Conservation (phyloP, 139 green algal species). For the Deuterostichococcus epilithicus region DNA sequence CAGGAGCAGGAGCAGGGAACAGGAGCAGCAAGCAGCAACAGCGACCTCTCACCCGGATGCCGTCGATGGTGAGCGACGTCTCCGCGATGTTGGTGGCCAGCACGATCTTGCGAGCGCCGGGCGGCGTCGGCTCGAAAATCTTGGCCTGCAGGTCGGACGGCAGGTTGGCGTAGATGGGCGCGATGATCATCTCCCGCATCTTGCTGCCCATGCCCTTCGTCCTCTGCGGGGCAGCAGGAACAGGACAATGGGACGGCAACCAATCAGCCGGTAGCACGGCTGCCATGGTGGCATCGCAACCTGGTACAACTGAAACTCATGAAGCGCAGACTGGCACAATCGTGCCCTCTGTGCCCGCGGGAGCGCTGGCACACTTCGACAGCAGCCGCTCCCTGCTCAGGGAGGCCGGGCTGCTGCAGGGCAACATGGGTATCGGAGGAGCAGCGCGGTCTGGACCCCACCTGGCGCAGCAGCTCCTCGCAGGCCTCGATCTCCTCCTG, state of each 20-base stretch:
- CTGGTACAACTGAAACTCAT: no score
- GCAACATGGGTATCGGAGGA: background rate
- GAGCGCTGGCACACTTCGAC: no score
- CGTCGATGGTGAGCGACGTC: conserved; percentile 95
- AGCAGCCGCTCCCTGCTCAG: no score
- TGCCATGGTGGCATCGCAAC: no score
- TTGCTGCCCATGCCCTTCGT: conserved; percentile 80
- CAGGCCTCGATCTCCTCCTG: conserved; percentile 96
- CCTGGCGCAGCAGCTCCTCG: conserved; percentile 82
- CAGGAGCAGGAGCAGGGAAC: no score
- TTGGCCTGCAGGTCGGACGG: conserved; percentile 91
- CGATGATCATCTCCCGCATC: conserved; percentile 94
- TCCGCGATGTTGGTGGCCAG: conserved; percentile 99
- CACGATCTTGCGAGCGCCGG: conserved; percentile 89
- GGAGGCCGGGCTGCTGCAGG: no score
- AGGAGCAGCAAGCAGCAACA: no score
- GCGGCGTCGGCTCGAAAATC: conserved; percentile 95
- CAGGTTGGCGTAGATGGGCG: conserved; percentile 96
- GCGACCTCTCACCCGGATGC: conserved; percentile 66
- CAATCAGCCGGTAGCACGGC: no score
- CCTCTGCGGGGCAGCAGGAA: conserved; percentile 40
- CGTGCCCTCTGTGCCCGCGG: no score
- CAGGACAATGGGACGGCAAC: no score
- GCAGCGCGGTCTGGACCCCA: background rate
- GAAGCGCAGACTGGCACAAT: no score